Conservation (phyloP, 1,284 basidiomycete species). For the Gastroboletus turbinatus region DNA sequence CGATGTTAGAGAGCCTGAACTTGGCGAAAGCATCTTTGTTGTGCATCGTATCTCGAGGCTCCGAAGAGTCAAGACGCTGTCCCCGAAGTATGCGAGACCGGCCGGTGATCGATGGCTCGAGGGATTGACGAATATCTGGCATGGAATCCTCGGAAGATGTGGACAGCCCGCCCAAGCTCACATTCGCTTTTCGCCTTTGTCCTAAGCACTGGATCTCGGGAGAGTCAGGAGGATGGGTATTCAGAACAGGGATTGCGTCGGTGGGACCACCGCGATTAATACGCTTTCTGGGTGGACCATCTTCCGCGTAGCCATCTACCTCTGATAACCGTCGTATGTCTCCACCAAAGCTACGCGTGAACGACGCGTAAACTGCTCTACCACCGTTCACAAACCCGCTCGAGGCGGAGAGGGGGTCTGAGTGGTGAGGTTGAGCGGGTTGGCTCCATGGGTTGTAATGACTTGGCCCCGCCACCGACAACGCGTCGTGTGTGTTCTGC, state of each 20-base stretch:
- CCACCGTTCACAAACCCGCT: conserved; percentile 55
- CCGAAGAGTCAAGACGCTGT: conserved; percentile 33
- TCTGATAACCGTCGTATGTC: conserved; percentile 36
- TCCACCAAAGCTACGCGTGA: conserved; percentile 44
- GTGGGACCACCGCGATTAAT: conserved; percentile 52
- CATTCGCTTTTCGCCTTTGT: conserved; percentile 45
- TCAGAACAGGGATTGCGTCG: conserved; percentile 27
- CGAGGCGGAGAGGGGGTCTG: conserved; percentile 59
- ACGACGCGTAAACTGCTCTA: conserved; percentile 46
- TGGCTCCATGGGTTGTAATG: conserved; percentile 40
- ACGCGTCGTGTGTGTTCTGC: conserved; percentile 41
- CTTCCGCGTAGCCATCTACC: conserved; percentile 43
- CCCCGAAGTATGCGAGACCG: conserved; percentile 54
- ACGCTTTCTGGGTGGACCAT: conserved; percentile 69
- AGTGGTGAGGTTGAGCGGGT: conserved; percentile 33
- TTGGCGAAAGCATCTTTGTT: conserved; percentile 48
- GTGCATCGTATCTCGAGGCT: conserved; percentile 24
- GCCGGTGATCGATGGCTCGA: conserved; percentile 43
- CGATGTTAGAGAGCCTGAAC: conserved; percentile 62
- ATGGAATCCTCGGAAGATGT: conserved; percentile 67
- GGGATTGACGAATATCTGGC: conserved; percentile 41
- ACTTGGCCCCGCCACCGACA: conserved; percentile 40
- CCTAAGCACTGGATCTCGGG: conserved; percentile 55
- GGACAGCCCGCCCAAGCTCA: conserved; percentile 40
- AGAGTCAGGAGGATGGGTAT: conserved; percentile 42